Base-by-base conservation (phyloP, 768 basidiomycete species). In the Myochromella boudieri region DNA sequence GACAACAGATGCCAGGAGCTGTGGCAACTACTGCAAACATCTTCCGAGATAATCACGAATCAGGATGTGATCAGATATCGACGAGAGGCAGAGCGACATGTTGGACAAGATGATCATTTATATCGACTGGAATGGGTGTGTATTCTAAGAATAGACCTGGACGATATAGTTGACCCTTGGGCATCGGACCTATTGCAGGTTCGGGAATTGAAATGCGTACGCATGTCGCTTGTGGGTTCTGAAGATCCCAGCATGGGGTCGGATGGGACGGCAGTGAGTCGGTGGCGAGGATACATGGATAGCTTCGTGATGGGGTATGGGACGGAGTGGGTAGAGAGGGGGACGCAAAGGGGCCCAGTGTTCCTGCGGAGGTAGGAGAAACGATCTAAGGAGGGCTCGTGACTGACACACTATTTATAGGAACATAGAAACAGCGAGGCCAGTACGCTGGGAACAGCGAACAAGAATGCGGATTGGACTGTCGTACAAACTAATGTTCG, bases 1-100 rank as follows among this genome's bases (percentile, higher is more conserved):
- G 95, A 98, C 62, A 75, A 78, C 69, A 90, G 87, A 63, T 90
- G 87, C 47, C 91, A 90, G 61, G 94, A 95, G 58, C 68, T 97
- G 25, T 86, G 88, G 81, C 73, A 77, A 22, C 67, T 94, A 42
- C 70, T 95, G 32, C 82, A 87, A 59, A 74, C 74, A 44, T 68
- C 56, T 43, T 68, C 70, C 4, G 81, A 78, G 32, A 67, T 59
- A 39, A 65, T 82, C 40, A 78, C 77, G 22, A 76, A 77, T 44
- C 81, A 82, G 48, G 85, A 88, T 55, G 72, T 85, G 47, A 80
- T 91, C 51, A 77, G 82, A 50, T 91, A 91, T 69, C 81, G 89
- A 41, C 75, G 88, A 53, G 85, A 85, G 64, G 89, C 88, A 18
- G 89, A 92, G 62, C 77, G 75, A 39, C 82, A 86, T 56, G 80